Percentiles rank a stretch among this genome's conserved stretches.
Evolutionary conservation across 805 yeast species (phyloP).

Genomic region (Wickerhamiella spandovensis): DNA sequence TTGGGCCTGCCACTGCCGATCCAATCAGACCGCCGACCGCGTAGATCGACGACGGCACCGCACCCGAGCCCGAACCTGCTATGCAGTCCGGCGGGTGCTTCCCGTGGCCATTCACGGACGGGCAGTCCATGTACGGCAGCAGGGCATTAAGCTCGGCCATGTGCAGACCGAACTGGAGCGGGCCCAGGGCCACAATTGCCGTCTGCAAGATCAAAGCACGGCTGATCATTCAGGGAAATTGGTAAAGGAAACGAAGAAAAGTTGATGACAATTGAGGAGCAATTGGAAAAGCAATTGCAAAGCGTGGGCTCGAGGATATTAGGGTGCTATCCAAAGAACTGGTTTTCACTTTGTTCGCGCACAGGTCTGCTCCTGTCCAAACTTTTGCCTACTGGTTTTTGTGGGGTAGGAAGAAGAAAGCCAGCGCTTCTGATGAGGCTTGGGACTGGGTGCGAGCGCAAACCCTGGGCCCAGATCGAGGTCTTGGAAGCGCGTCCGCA

Average conservation of each 20-base stretch:
- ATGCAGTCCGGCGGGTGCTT: slow-evolving; percentile 34
- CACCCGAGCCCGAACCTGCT: slow-evolving; percentile 44
- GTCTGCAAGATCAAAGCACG: not conserved
- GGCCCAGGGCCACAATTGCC: slow-evolving; percentile 33
- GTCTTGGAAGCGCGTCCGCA: not conserved
- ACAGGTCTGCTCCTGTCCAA: too few relatives aligned
- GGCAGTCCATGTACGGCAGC: slow-evolving; percentile 52
- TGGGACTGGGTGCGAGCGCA: not conserved
- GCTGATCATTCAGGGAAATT: not conserved
- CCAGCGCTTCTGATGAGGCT: not conserved
- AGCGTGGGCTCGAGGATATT: too few relatives aligned
- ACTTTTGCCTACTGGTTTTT: too few relatives aligned
- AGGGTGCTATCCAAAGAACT: too few relatives aligned
- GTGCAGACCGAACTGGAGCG: slow-evolving; percentile 87
- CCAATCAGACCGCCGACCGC: slow-evolving; percentile 77
- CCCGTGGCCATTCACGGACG: slow-evolving; percentile 3
- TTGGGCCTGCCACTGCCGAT: slow-evolving; percentile 50
- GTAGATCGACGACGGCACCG: slow-evolving; percentile 63
- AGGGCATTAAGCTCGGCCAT: slow-evolving; percentile 94
- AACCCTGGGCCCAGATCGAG: not conserved
- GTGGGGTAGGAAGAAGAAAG: not conserved
- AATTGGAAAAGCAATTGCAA: too few relatives aligned
- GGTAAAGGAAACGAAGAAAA: not conserved
- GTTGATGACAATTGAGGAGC: not conserved
- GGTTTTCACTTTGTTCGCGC: too few relatives aligned